These are phyloP conservation scores for Colletotrichum coccodes DNA, from an alignment of 2,329 filamentous ascomycete genomes.

Conservation along the genomic window DNA sequence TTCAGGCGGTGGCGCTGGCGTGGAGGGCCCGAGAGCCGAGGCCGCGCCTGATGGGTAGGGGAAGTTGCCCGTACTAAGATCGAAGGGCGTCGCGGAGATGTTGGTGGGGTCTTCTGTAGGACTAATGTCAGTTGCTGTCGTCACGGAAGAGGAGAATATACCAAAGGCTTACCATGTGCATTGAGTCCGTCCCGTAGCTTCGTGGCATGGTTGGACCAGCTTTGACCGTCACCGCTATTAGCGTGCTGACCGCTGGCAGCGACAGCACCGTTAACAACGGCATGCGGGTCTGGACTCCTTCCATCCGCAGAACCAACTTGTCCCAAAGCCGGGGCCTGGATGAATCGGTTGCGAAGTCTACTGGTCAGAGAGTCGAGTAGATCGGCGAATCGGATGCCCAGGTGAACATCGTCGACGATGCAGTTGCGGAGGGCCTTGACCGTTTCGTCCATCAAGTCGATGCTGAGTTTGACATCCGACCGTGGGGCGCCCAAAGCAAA, in stretches of 20 bases:
- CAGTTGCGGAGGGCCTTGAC: conserved; percentile 80
- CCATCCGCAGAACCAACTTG: conserved; percentile 50
- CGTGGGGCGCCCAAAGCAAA: conserved; percentile 85
- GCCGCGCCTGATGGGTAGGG: conserved; percentile 59
- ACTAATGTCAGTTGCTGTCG: conserved; percentile 31
- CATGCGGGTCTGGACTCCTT: conserved; percentile 50
- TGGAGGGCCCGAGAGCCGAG: conserved; percentile 60
- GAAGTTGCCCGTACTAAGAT: conserved; percentile 64
- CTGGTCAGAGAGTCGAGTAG: conserved; percentile 83
- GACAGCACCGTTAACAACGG: conserved; percentile 35
- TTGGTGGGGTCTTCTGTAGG: conserved; percentile 42
- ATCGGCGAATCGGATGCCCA: conserved; percentile 86
- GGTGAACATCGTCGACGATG: conserved; percentile 86
- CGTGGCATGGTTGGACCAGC: conserved; percentile 46
- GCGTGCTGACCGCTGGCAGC: conserved; percentile 16
- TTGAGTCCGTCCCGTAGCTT: conserved; percentile 52
- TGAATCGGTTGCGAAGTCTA: conserved; percentile 79
- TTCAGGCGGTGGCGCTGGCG: conserved; percentile 55
- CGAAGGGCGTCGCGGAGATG: conserved; percentile 73
- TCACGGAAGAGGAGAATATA: not conserved
- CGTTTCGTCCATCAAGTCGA: conserved; percentile 79
- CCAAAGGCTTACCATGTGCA: conserved; percentile 44
- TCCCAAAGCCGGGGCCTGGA: conserved; percentile 66
- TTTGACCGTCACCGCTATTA: conserved; percentile 25
- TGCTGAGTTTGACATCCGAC: conserved; percentile 79